Evolutionary conservation across 2,329 filamentous ascomycete genomes (phyloP).

Genomic region (Claviceps paspali): DNA sequence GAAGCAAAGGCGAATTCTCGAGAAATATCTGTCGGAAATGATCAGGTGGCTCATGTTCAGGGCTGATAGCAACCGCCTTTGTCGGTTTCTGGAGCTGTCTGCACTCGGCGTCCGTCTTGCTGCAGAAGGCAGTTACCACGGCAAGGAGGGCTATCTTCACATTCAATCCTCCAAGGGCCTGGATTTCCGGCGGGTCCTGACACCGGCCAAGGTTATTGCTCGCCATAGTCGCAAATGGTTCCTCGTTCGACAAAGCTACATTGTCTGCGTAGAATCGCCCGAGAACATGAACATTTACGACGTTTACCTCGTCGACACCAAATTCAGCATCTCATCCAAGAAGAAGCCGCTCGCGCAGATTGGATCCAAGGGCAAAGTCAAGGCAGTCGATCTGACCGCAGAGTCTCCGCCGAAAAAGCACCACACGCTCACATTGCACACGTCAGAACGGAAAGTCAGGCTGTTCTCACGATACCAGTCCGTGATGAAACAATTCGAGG

Average conservation of each 20-base stretch:
- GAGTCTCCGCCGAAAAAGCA: conserved; percentile 39
- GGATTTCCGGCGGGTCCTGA: conserved; percentile 69
- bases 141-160: conserved; percentile 87
- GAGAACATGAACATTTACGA: conserved; percentile 99
- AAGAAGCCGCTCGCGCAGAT: conserved; percentile 39
- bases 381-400: conserved; percentile 26
- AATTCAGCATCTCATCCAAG: conserved; percentile 71
- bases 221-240: conserved; percentile 94
- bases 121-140: conserved; percentile 91
- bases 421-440: conserved; percentile 76
- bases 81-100: conserved; percentile 89
- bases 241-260: conserved; percentile 89
- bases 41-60: conserved; percentile 95
- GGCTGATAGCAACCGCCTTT: conserved; percentile 86
- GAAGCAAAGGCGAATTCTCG: conserved; percentile 69
- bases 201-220: conserved; percentile 61
- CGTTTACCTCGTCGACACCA: conserved; percentile 87
- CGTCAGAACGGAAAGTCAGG: conserved; percentile 83
- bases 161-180: conserved; percentile 85
- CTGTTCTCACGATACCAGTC: conserved; percentile 83
- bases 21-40: conserved; percentile 84
- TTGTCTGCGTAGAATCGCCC: conserved; percentile 95
- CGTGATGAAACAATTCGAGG: conserved; percentile 80
- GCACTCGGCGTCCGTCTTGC: conserved; percentile 86
- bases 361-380: conserved; percentile 42